Conservation (phyloP, 768 basidiomycete species). For the Termitomyces sp. region DNA sequence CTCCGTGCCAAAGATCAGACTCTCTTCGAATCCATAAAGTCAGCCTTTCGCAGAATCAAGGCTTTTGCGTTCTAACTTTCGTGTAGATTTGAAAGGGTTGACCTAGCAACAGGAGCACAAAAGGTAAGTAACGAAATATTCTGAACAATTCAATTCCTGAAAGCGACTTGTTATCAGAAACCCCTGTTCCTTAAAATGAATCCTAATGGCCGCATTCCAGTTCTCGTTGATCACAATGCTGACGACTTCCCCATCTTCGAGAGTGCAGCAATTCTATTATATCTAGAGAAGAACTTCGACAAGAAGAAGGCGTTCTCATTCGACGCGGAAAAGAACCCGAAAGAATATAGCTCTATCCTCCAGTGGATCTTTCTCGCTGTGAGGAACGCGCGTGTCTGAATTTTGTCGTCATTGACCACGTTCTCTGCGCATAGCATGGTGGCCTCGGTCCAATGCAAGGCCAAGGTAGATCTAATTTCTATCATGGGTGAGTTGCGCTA, state of each 20-base stretch:
- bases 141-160: neutral
- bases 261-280: conserved; percentile 76
- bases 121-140: conserved; percentile 2
- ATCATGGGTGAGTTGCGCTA: too few species aligned
- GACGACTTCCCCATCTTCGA: conserved; percentile 70
- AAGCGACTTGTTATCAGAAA: conserved; percentile 27
- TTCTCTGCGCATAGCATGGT: conserved; percentile 49
- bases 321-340: conserved; percentile 43
- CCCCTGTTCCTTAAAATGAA: conserved; percentile 73
- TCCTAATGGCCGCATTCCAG: conserved; percentile 71
- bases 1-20: conserved; percentile 7
- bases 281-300: conserved; percentile 78
- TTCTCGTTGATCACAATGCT: conserved; percentile 55
- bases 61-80: neutral
- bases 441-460: conserved; percentile 87
- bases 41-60: neutral
- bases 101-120: conserved; percentile 8
- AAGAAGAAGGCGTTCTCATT: conserved; percentile 68
- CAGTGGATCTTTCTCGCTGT: conserved; percentile 89
- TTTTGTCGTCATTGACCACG: neutral
- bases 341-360: conserved; percentile 65
- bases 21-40: conserved; percentile 7
- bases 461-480: conserved; percentile 31
- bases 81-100: conserved; percentile 8
- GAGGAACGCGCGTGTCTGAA: conserved; percentile 8